Conservation (phyloP, 148 eudicot genomes). For the Rhododendron vialii region DNA sequence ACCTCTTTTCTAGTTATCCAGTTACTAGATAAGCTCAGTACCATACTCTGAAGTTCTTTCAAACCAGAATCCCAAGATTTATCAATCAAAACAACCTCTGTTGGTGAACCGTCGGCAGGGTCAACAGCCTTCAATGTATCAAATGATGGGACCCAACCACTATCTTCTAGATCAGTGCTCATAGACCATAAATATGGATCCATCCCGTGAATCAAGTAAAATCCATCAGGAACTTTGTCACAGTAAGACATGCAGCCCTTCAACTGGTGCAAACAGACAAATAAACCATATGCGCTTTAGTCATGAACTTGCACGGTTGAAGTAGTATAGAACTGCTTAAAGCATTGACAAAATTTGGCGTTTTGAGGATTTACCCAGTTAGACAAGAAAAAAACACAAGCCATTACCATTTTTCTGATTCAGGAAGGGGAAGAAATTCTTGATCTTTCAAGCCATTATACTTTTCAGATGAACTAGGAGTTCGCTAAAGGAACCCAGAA, state of each 20-base stretch:
- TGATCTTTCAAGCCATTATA: background rate
- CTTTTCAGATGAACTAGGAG: background rate
- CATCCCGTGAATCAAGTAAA: slow-evolving; percentile 66
- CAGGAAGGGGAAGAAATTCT: background rate
- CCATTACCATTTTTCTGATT: background rate
- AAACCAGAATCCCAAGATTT: slow-evolving; percentile 47
- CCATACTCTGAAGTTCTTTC: slow-evolving; percentile 47
- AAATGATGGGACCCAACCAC: slow-evolving; percentile 60
- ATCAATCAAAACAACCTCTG: slow-evolving; percentile 54
- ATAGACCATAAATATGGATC: slow-evolving; percentile 73
- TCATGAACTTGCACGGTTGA: background rate
- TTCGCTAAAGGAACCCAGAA: background rate
- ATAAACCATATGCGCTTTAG: slow-evolving; percentile 8
- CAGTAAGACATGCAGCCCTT: slow-evolving; percentile 66
- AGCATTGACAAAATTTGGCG: background rate
- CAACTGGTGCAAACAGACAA: slow-evolving; percentile 35
- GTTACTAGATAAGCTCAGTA: slow-evolving; percentile 27
- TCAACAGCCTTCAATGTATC: slow-evolving; percentile 50
- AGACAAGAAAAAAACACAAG: background rate
- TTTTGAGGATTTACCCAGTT: background rate
- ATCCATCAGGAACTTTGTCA: slow-evolving; percentile 69
- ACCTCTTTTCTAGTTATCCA: slow-evolving; percentile 43
- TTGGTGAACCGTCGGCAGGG: slow-evolving; percentile 35
- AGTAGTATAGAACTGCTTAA: background rate
- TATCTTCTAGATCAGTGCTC: slow-evolving; percentile 56